Percentiles rank a stretch among this genome's conserved stretches.
phyloP scores from a whole-genome alignment of 345 rosid genomes.

The Brassica incana region DNA sequence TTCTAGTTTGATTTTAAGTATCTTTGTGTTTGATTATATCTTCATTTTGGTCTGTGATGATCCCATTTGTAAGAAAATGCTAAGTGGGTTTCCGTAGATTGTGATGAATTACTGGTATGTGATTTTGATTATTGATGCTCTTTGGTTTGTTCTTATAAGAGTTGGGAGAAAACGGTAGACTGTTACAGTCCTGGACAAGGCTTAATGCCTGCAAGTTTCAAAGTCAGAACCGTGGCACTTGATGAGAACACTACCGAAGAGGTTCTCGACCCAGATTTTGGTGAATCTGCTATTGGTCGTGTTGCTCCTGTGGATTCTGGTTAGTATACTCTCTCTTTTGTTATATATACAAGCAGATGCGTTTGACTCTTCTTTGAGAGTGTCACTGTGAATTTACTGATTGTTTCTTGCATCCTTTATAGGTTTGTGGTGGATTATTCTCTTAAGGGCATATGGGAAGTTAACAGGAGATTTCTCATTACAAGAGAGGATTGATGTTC shows the following conservation, averaged over 20 bases:
- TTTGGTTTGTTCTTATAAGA: constrained; percentile 39
- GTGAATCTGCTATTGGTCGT: constrained; percentile 91
- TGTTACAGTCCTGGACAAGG: constrained; percentile 96
- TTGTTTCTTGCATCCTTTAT: constrained; percentile 17
- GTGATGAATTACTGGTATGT: background rate
- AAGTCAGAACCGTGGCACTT: constrained; percentile 68
- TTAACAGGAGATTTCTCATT: constrained; percentile 75
- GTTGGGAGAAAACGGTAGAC: constrained; percentile 97
- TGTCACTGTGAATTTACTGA: background rate
- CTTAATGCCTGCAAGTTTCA: constrained; percentile 92
- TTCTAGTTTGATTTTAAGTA: background rate
- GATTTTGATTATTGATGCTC: background rate
- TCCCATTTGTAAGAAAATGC: background rate
- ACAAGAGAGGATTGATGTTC: constrained; percentile 91
- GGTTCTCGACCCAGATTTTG: constrained; percentile 90
- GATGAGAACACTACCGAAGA: constrained; percentile 70
- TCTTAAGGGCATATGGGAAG: constrained; percentile 83
- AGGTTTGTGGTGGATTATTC: constrained; percentile 95
- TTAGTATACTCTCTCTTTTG: constrained; percentile 31
- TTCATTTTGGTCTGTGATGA: background rate
- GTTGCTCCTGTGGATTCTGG: constrained; percentile 97
- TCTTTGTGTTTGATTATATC: background rate
- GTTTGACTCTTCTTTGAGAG: background rate
- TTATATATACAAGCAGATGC: background rate
- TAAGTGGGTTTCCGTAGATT: background rate